phyloP scores from a whole-genome alignment of 1,284 basidiomycete genomes.

The Psilocybe mexicana region DNA sequence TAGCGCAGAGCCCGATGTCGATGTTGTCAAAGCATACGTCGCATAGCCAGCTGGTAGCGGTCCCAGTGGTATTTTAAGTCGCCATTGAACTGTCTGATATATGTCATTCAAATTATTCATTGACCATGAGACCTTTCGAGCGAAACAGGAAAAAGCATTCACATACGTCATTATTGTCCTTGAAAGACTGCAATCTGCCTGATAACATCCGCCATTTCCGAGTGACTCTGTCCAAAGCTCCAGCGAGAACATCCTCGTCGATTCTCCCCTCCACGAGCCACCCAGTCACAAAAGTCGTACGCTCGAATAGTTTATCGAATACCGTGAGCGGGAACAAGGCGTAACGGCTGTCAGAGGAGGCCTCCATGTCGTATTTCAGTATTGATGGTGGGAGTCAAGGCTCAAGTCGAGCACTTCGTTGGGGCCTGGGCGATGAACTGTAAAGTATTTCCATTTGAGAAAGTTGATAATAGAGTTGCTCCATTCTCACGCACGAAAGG shows the following conservation, averaged over 20 bases:
- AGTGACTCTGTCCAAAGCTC: conserved; percentile 34
- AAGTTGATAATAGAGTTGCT: neutral
- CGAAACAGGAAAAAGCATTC: neutral
- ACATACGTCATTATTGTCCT: conserved; percentile 15
- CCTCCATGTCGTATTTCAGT: neutral
- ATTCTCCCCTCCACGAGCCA: conserved; percentile 43
- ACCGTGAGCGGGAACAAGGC: conserved; percentile 19
- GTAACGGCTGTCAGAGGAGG: neutral
- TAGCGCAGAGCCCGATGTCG: conserved; percentile 31
- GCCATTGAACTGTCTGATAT: conserved; percentile 33
- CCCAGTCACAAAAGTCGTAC: conserved; percentile 25
- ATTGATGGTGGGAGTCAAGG: neutral
- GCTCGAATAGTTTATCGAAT: conserved; percentile 18
- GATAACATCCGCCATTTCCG: conserved; percentile 43
- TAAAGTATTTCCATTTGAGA: neutral
- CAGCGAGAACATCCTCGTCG: conserved; percentile 30
- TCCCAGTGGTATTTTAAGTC: conserved; percentile 35
- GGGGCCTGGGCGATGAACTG: neutral
- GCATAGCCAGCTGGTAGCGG: conserved; percentile 32
- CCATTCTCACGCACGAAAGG: neutral
- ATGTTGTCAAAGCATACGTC: conserved; percentile 35
- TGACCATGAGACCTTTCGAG: neutral
- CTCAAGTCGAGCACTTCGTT: neutral
- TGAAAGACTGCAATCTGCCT: conserved; percentile 34
- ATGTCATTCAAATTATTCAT: neutral